Evolutionary conservation across 257 asterid species (phyloP).

Genomic region (Mitragyna speciosa): DNA sequence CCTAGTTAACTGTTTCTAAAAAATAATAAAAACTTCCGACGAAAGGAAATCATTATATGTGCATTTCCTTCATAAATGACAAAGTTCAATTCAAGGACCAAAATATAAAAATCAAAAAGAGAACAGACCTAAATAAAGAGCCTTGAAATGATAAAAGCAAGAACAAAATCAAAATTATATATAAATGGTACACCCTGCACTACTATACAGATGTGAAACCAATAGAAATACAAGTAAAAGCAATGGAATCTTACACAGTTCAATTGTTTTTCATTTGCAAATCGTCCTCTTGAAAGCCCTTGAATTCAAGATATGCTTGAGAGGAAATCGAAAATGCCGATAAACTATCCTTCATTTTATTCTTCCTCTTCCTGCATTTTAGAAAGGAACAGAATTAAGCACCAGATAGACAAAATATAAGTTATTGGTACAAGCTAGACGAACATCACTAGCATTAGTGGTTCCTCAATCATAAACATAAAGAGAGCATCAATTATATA

Average conservation of each 20-base stretch:
- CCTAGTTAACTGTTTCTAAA: neutral
- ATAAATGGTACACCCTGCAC: neutral
- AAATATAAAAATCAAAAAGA: neutral
- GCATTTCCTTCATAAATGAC: neutral
- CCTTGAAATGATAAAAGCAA: neutral
- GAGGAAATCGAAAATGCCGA: constrained; percentile 50
- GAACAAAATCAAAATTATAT: neutral
- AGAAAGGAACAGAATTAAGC: constrained; percentile 8
- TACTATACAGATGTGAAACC: neutral
- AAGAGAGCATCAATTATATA: neutral
- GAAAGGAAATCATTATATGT: neutral
- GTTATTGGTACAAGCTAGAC: neutral
- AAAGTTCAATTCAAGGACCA: neutral
- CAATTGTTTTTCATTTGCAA: constrained; percentile 40
- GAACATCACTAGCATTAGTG: neutral
- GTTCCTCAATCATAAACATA: neutral
- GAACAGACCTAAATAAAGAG: neutral
- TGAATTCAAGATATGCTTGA: constrained; percentile 51
- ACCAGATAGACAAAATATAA: neutral
- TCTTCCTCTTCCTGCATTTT: constrained; percentile 20
- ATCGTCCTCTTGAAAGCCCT: constrained; percentile 48
- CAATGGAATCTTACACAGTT: constrained; percentile 30
- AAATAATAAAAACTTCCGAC: neutral
- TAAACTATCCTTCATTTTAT: constrained; percentile 40
- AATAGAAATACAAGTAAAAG: neutral